These are phyloP conservation scores for Suillus tomentosus DNA, from an alignment of 768 basidiomycete genomes.

Conservation along the genomic window DNA sequence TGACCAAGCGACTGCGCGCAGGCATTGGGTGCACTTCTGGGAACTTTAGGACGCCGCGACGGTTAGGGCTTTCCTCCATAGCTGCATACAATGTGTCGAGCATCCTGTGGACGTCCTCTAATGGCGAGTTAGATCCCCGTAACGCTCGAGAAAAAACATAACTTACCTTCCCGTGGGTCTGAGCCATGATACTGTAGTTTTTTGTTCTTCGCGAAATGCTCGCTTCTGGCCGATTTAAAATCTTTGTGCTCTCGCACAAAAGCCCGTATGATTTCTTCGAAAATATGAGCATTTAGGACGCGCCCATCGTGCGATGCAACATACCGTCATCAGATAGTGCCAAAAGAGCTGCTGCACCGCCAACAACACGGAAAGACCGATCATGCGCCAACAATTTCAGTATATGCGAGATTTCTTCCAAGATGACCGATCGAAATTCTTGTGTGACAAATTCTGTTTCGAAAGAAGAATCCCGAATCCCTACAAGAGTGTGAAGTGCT, in stretches of 20 bases:
- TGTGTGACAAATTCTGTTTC: neutral
- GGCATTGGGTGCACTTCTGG: neutral
- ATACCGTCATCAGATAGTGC: constrained; percentile 1
- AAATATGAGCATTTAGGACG: neutral
- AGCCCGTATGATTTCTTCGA: neutral
- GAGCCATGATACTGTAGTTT: neutral
- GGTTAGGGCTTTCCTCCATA: neutral
- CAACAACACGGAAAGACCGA: constrained; percentile 3
- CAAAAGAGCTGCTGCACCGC: neutral
- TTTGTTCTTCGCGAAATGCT: neutral
- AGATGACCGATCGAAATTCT: neutral
- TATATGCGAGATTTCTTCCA: neutral
- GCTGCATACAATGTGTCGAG: constrained; percentile 1
- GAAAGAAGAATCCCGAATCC: neutral
- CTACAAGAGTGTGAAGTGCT: neutral
- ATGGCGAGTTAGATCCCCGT: neutral
- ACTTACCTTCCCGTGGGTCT: constrained; percentile 3
- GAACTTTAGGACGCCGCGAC: neutral
- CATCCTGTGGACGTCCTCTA: constrained; percentile 5
- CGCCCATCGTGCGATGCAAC: neutral
- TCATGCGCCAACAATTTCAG: constrained; percentile 3
- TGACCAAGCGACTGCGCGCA: neutral
- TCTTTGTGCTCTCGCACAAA: neutral
- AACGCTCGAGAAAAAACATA: neutral
- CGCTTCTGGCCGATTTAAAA: neutral